phyloP scores from a whole-genome alignment of 345 rosid species.

The Mercurialis annua region DNA sequence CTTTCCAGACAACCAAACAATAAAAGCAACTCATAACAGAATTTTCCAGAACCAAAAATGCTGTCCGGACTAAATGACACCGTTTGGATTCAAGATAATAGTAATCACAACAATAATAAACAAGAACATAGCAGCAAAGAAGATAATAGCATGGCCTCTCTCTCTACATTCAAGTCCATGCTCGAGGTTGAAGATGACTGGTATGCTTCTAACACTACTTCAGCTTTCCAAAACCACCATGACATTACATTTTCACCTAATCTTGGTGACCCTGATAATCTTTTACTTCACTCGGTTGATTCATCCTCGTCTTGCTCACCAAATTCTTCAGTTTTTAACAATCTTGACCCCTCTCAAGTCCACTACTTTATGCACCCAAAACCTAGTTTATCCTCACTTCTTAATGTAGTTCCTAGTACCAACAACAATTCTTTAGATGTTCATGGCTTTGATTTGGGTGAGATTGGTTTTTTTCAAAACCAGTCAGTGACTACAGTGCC shows the following conservation, averaged over 20 bases:
- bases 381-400: conserved; percentile 35
- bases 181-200: conserved; percentile 56
- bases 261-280: conserved; percentile 43
- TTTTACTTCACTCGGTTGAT: conserved; percentile 45
- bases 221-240: conserved; percentile 37
- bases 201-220: conserved; percentile 29
- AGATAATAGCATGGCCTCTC: conserved; percentile 42
- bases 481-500: conserved; percentile 29
- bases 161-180: conserved; percentile 48
- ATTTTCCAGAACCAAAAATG: conserved; percentile 22
- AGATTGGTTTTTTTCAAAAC: conserved; percentile 48
- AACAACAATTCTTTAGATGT: conserved; percentile 42
- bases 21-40: conserved; percentile 6
- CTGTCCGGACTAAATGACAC: conserved; percentile 34
- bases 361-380: conserved; percentile 51
- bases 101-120: conserved; percentile 24
- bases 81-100: conserved; percentile 41
- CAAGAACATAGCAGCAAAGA: conserved; percentile 27
- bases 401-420: conserved; percentile 38
- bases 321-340: conserved; percentile 58
- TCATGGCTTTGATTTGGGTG: conserved; percentile 49
- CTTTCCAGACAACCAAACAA: conserved; percentile 24
- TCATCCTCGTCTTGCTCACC: conserved; percentile 59
- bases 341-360: conserved; percentile 54
- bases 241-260: conserved; percentile 44